Percentiles rank a stretch among this genome's conserved stretches.
phyloP scores from a whole-genome alignment of 257 asterid genomes.

The Solanum microdontum region DNA sequence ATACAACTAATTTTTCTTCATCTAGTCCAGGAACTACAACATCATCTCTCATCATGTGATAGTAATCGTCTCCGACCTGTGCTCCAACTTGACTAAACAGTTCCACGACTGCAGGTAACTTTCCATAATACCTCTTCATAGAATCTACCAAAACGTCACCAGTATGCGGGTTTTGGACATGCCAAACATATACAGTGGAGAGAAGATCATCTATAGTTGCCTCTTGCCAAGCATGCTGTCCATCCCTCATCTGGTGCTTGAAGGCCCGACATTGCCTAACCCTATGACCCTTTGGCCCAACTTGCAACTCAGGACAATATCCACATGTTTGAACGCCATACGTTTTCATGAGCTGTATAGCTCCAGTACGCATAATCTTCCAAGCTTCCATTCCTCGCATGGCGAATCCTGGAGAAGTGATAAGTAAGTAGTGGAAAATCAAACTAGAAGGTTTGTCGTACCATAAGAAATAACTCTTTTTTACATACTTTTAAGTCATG shows the following conservation, averaged over 20 bases:
- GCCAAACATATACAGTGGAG: slow-evolving; percentile 60
- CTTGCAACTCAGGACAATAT: slow-evolving; percentile 64
- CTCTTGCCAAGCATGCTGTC: slow-evolving; percentile 79
- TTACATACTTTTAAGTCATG: neutral
- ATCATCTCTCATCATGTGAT: slow-evolving; percentile 32
- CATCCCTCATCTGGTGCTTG: slow-evolving; percentile 83
- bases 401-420: slow-evolving; percentile 27
- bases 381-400: slow-evolving; percentile 43
- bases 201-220: slow-evolving; percentile 48
- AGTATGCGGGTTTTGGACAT: slow-evolving; percentile 12
- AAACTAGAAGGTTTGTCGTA: neutral
- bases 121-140: slow-evolving; percentile 52
- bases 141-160: slow-evolving; percentile 23
- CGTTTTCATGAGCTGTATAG: slow-evolving; percentile 31
- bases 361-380: slow-evolving; percentile 36
- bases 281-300: slow-evolving; percentile 74
- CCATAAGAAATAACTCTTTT: neutral
- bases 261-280: slow-evolving; percentile 65
- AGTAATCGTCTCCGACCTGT: slow-evolving; percentile 22
- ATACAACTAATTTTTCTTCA: slow-evolving; percentile 44
- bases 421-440: neutral
- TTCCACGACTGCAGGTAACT: slow-evolving; percentile 58
- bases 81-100: slow-evolving; percentile 61
- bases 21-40: slow-evolving; percentile 44
- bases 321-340: slow-evolving; percentile 55